phyloP scores from a whole-genome alignment of 1,284 basidiomycete genomes.

The Mycena citricolor region DNA sequence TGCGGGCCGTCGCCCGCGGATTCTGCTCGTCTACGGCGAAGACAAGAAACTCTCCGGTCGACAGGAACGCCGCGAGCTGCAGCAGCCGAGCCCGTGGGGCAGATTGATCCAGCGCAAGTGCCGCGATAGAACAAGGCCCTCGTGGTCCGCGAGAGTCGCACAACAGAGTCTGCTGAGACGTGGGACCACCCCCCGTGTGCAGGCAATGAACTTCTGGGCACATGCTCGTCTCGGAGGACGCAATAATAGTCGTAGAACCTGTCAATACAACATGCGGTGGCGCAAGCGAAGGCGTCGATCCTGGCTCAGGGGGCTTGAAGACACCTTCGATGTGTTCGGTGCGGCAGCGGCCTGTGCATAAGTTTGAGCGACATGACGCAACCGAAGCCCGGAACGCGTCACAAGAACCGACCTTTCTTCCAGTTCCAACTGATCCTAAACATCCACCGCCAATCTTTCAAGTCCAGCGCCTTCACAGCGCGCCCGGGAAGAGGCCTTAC shows the following conservation, averaged over 20 bases:
- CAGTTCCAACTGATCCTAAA: slow-evolving; percentile 80
- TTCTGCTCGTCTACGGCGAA: slow-evolving; percentile 50
- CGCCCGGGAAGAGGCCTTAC: slow-evolving; percentile 59
- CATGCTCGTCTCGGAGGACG: slow-evolving; percentile 28
- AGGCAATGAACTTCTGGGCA: slow-evolving; percentile 21
- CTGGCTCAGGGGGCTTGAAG: slow-evolving; percentile 5
- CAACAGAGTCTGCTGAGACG: slow-evolving; percentile 29
- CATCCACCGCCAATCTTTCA: slow-evolving; percentile 81
- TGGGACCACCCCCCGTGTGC: slow-evolving; percentile 18
- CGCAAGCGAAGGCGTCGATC: slow-evolving; percentile 1
- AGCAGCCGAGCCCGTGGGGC: slow-evolving; percentile 45
- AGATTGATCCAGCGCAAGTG: slow-evolving; percentile 70
- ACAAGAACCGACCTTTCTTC: slow-evolving; percentile 56
- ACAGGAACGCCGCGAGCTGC: slow-evolving; percentile 61
- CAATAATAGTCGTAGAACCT: slow-evolving; percentile 41
- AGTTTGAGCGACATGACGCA: slow-evolving; percentile 1
- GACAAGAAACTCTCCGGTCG: slow-evolving; percentile 64
- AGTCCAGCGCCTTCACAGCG: slow-evolving; percentile 34
- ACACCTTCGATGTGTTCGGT: slow-evolving; percentile 38
- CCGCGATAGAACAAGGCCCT: slow-evolving; percentile 45
- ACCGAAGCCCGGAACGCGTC: neutral
- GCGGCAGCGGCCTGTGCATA: slow-evolving; percentile 52
- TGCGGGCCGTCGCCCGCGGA: slow-evolving; percentile 41
- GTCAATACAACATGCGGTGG: slow-evolving; percentile 41
- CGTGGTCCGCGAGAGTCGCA: slow-evolving; percentile 31